Evolutionary conservation across 129 eudicot species (phyloP).

Genomic region (Chrysanthemum lavandulifolium): DNA sequence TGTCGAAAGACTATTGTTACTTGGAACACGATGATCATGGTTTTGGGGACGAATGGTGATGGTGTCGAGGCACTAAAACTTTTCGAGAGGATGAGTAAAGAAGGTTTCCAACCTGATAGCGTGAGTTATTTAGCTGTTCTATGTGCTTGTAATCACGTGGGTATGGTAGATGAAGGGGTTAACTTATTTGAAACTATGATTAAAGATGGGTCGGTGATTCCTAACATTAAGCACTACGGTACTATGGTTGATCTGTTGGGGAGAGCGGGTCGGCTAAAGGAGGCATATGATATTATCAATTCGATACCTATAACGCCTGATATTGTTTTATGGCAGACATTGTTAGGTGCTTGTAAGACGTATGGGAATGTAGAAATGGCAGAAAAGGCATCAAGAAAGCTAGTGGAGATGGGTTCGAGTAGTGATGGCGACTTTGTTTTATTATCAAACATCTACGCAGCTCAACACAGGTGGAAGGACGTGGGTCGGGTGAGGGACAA

Average conservation of each 20-base stretch:
- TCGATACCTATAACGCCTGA: conserved; percentile 80
- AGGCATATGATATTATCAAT: conserved; percentile 55
- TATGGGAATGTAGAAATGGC: conserved; percentile 76
- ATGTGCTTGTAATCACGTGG: conserved; percentile 89
- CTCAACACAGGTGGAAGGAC: conserved; percentile 85
- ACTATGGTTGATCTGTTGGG: conserved; percentile 82
- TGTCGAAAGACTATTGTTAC: conserved; percentile 53
- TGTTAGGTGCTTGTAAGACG: conserved; percentile 81
- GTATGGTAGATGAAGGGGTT: conserved; percentile 77
- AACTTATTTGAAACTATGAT: conserved; percentile 53
- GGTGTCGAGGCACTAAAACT: conserved; percentile 56
- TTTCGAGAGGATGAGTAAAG: conserved; percentile 43
- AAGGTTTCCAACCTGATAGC: conserved; percentile 45
- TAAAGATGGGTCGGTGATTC: conserved; percentile 35
- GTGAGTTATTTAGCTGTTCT: conserved; percentile 66
- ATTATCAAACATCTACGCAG: conserved; percentile 78
- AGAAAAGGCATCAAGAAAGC: conserved; percentile 77
- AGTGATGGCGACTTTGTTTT: conserved; percentile 78
- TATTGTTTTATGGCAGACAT: conserved; percentile 86
- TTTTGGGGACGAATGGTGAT: conserved; percentile 67
- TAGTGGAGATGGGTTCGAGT: conserved; percentile 76
- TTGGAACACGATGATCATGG: conserved; percentile 93
- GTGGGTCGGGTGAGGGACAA: conserved; percentile 71
- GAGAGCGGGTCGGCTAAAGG: conserved; percentile 70
- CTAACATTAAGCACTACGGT: conserved; percentile 83